These are phyloP conservation scores for Babesia gibsoni DNA, from an alignment of 169 alveolate genomes.

Conservation along the genomic window DNA sequence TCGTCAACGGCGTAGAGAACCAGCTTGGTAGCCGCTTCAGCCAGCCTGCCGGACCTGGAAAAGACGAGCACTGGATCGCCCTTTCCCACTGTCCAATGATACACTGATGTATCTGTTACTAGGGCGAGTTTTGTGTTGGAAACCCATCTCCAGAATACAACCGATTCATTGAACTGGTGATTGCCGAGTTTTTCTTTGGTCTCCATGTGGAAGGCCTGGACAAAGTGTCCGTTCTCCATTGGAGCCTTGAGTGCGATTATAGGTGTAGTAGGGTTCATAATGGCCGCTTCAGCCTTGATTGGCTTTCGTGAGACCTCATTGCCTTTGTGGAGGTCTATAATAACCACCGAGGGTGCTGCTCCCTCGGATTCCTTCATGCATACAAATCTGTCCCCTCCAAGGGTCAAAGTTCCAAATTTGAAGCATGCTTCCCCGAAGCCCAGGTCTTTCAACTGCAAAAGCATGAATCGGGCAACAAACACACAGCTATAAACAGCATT, in stretches of 20 bases:
- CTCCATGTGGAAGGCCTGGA: slow-evolving; percentile 88
- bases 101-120: slow-evolving; percentile 89
- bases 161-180: slow-evolving; percentile 85
- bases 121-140: slow-evolving; percentile 85
- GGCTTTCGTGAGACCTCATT: slow-evolving; percentile 85
- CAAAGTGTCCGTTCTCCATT: slow-evolving; percentile 29
- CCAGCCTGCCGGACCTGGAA: slow-evolving; percentile 85
- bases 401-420: slow-evolving; percentile 83
- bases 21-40: slow-evolving; percentile 85
- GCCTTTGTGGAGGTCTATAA: slow-evolving; percentile 82
- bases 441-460: slow-evolving; percentile 62
- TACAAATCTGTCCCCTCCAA: slow-evolving; percentile 90
- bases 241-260: slow-evolving; percentile 93
- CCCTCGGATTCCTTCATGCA: slow-evolving; percentile 87
- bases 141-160: slow-evolving; percentile 94
- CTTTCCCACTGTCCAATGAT: slow-evolving; percentile 86
- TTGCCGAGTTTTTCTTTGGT: slow-evolving; percentile 90
- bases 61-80: slow-evolving; percentile 81
- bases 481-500: too few species aligned
- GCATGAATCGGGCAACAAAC: background rate
- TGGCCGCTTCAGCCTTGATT: slow-evolving; percentile 94
- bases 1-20: slow-evolving; percentile 88
- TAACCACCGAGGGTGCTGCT: slow-evolving; percentile 77
- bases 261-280: slow-evolving; percentile 93
- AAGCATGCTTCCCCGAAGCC: slow-evolving; percentile 85